Evolutionary conservation across 2,329 filamentous ascomycete genomes (phyloP).

Genomic region (Fusarium citri): DNA sequence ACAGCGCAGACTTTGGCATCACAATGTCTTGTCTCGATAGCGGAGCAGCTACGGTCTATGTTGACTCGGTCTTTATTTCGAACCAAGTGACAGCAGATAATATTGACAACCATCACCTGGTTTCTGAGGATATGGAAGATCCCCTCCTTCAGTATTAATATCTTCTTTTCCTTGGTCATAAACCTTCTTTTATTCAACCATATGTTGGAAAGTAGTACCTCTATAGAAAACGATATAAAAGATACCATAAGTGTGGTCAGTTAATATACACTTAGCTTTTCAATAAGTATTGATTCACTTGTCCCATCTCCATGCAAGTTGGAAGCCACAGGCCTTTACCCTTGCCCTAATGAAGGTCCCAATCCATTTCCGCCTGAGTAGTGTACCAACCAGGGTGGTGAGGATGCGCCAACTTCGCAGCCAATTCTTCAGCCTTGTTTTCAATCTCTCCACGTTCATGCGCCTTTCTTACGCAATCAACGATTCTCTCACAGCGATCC

Average conservation of each 20-base stretch:
- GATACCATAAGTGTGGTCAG: no score
- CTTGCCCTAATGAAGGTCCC: background rate
- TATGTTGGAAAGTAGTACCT: no score
- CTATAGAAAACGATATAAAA: no score
- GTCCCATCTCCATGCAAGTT: no score
- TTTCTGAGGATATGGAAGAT: constrained; percentile 1
- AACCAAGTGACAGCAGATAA: constrained; percentile 21
- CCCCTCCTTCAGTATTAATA: no score
- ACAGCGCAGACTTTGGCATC: constrained; percentile 11
- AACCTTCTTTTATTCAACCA: no score
- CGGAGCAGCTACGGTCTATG: background rate
- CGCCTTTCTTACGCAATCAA: background rate
- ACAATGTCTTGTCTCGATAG: background rate
- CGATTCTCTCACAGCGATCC: background rate
- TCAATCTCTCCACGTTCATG: background rate
- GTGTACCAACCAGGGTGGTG: background rate
- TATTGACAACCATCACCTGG: constrained; percentile 10
- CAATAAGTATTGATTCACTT: no score
- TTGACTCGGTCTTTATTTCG: constrained; percentile 24
- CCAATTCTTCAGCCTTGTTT: background rate
- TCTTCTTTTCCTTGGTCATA: no score
- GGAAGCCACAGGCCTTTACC: background rate
- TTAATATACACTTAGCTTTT: no score
- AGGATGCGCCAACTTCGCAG: background rate
- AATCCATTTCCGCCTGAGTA: background rate